Evolutionary conservation across 2,329 filamentous ascomycete genomes (phyloP), one percentile per base, ranked within the genome.

Genomic region (Colletotrichum godetiae): DNA sequence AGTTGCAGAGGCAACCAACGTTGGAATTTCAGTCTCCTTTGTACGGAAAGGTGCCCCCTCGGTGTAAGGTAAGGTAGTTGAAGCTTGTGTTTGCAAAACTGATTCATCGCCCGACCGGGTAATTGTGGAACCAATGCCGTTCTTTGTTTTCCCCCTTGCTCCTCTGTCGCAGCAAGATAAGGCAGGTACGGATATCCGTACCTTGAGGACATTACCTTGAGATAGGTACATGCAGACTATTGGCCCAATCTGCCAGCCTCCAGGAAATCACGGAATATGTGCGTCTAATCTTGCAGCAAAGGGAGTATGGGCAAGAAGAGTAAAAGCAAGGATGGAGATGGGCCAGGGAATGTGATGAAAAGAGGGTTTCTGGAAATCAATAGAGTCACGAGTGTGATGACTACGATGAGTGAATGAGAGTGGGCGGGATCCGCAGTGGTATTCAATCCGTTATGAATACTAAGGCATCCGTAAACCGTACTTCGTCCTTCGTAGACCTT

Each of bases 71-170:
- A 15, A 42, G 35, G 35, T 15, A 15, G 35, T 42, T 49, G 42
- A 49, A 19, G 42, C 42, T 52, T 62, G n/a, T 5, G 64, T 35
- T 46, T 10, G 55, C 37, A 35, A 56, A 22, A 42, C 15, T 33
- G 29, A 42, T 57, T 58, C 53, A 49, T 70, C 13, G 55, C 46
- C 56, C n/a, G 62, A n/a, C 49, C 63, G 68, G 68, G 63, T 71
- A 71, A 71, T 49, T 71, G 62, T 71, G 68, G 68, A 67, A 33
- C 62, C 59, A 31, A 46, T 31, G 10, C 24, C 42, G 56, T 70
- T 59, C n/a, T 60, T 71, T 60, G 35, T 60, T 60, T n/a, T 15
- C 37, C 49, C 42, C 53, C 33, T 37, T 29, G 29, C 46, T 5
- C 46, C 3, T 52, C 31, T 19, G 24, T 19, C 24, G 67, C 37